Base-by-base conservation (phyloP, 2,329 filamentous ascomycete genomes). In the Aspergillus texensis region DNA sequence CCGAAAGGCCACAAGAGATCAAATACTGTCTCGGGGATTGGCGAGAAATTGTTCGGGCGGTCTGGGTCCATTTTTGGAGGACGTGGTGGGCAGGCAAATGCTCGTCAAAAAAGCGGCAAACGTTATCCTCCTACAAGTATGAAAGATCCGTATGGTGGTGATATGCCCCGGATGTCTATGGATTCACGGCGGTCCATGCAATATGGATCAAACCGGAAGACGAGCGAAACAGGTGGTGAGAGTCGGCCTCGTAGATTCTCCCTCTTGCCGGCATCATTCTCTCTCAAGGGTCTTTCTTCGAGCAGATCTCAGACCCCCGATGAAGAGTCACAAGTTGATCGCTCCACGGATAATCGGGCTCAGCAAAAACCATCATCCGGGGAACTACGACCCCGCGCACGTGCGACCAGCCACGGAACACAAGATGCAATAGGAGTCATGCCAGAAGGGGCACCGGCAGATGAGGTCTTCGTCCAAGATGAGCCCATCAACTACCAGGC, bases 51-150 rank as follows among this genome's bases (percentile, higher is more conserved):
- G 41, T 91, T 97, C 78, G 92, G 93, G 48, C 89, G 94, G 65
- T 92, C 89, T 68, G 91, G 90, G 16, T 95, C 92, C 10, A 84
- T 95, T 63, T 94, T 95, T 74, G 89, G 91, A n/a, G 85, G 87
- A 45, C 80, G 79, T 54, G 68, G 73, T 36, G 70, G 71, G 53
- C 75, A 79, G 53, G 68, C 72, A 34, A 69, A 71, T 59, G 72
- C 79, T 67, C 78, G 84, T 64, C 72, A 80, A 10, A 85, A 84
- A 62, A 72, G 78, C 62, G 80, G 83, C 67, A 88, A 92, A 75
- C 89, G 89, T 66, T 96, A 97, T 73, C 94, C 94, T 61, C 94
- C 94, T 4, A 91, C 94, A 55, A 97, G 93, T 81, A 96, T 97
- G 93, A 87, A 90, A 65, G 90, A 90, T 66, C 83, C 88, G 2